Base-by-base conservation (phyloP, 1,284 basidiomycete genomes). In the Rhodotorula glutinis region DNA sequence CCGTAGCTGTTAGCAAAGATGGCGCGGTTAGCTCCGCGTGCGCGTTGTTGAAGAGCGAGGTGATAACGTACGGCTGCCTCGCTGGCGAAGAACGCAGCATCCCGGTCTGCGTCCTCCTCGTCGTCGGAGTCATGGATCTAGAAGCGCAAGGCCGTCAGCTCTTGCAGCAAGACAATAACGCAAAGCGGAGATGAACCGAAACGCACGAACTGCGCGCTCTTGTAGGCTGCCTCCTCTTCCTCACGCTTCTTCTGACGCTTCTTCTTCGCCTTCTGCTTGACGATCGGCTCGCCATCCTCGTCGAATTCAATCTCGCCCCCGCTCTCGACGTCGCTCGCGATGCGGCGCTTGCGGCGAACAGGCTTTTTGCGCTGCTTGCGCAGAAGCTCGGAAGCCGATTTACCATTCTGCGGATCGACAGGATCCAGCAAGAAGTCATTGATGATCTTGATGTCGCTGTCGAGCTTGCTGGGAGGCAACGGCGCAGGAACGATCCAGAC, bases 161-260 rank as follows among this genome's bases (percentile, higher is more conserved):
- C 38, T 27, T 29, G 16, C 17, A 23, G 30, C 3, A 29, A 21
- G 2, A n/a, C 29, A 41, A 4, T 2, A 5, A 17, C 17, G 53
- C n/a, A n/a, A n/a, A n/a, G 11, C 29, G 23, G 19, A 53, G 14
- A 16, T 11, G 76, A 88, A 85, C n/a, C n/a, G n/a, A 76, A 94
- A 92, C 58, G 17, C 27, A 59, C 58, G 77, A 93, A 91, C 77
- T 91, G 88, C 10, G 92, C 91, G 17, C 87, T 89, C 79, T 92
- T 92, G 83, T 89, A 93, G 63, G 82, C 79, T 78, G 87, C 83
- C 74, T 86, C 83, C 78, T 93, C 90, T 75, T 87, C 71, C 52
- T 72, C 53, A n/a, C 71, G 67, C 64, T 73, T 73, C 60, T 57
- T 65, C 55, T 62, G 61, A 21, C 70, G 60, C 58, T 65, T 65